Evolutionary conservation across 2,329 filamentous ascomycete species (phyloP), one percentile per base, ranked within the genome.

Genomic region (Alternaria longipes): DNA sequence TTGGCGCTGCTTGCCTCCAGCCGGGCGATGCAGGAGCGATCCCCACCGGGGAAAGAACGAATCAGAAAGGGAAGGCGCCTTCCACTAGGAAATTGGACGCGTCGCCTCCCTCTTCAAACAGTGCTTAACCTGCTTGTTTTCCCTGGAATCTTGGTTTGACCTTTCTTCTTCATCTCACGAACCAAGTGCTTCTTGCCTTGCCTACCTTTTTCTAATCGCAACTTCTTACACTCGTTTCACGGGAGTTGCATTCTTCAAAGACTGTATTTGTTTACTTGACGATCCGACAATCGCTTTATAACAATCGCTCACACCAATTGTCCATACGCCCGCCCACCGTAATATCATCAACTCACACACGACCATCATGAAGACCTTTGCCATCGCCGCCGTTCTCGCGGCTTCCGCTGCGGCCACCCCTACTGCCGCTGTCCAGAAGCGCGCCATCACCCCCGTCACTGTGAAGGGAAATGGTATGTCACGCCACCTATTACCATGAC

Each of bases 381-480:
- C 82, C 60, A 78, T 85, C 59, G 69, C 83, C 65, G 81, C 82
- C 59, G 77, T 83, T 51, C 65, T 86, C 64, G 78, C 80, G 60
- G 81, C 81, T 38, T 78, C 83, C 41, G 80, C 79, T 56, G 79
- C 83, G 59, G 85, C 82, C 64, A 65, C 80, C 66, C 75, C 82
- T 18, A 72, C 78, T 45, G 67, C 73, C 34, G 66, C 74, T 53
- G 54, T 50, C 8, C 50, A 71, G 56, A 76, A 81, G 79, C 79
- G 81, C 67, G 66, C 76, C 34, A 72, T 87, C 38, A 84, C 85
- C n/a, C 77, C 85, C 18, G 81, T 90, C 71, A 85, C 84, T 26
- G 84, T 89, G 70, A 87, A 88, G 80, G 87, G 87, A 75, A 89
- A 89, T 76, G 84, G 84, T 85, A 70, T 56, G 80, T 72, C 40